Percentiles rank a stretch among this genome's conserved stretches.
Conservation (phyloP, 179 eudicot species). For the Spinacia oleracea region DNA sequence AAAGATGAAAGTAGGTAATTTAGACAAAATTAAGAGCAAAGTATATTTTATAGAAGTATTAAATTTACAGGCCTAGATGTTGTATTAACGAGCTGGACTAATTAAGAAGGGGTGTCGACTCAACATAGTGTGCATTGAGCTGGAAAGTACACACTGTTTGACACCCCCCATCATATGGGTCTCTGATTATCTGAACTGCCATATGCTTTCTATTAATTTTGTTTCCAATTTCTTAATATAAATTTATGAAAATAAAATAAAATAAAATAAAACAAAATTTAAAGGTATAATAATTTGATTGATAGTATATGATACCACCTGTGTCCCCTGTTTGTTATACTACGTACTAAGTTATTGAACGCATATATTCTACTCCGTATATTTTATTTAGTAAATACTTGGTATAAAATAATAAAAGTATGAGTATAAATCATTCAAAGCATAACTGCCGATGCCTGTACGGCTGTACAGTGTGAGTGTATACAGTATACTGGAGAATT, state of each 20-base stretch:
- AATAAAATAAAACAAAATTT: not conserved
- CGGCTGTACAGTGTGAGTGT: not conserved
- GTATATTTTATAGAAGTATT: no score
- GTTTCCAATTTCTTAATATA: not conserved
- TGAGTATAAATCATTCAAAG: not conserved
- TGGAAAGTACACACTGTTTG: conserved; percentile 11
- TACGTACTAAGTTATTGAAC: not conserved
- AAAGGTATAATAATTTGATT: no score
- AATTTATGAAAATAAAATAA: not conserved
- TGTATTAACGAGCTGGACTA: conserved; percentile 4
- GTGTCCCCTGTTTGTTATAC: not conserved
- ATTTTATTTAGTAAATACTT: no score
- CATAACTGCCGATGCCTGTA: not conserved
- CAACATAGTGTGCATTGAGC: not conserved
- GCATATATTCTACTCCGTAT: not conserved
- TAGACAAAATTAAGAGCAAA: no score
- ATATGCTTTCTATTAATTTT: not conserved
- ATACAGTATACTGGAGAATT: no score
- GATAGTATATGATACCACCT: not conserved
- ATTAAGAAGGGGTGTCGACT: not conserved
- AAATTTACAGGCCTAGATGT: not conserved
- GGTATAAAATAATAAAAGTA: no score
- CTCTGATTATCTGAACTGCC: not conserved
- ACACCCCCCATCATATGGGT: conserved; percentile 6
- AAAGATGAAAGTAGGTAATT: not conserved